Evolutionary conservation across 768 basidiomycete genomes (phyloP).

Genomic region (Asterophora lycoperdoides): DNA sequence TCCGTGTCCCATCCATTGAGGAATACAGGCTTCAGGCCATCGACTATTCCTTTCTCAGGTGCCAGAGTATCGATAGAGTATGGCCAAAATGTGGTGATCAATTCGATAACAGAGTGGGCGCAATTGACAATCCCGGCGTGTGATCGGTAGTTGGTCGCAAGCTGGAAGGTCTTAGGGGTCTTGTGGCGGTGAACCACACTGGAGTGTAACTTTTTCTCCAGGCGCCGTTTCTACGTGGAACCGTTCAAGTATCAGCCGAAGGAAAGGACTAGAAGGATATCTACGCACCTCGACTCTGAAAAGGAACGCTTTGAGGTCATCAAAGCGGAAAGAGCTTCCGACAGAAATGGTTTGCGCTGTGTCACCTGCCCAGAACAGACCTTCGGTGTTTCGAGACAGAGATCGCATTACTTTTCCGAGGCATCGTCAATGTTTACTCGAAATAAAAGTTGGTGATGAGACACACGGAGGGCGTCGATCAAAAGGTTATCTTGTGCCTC

Average conservation of each 20-base stretch:
- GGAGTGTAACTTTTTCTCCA: conserved; percentile 8
- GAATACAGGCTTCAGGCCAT: conserved; percentile 56
- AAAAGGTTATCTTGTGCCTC: conserved; percentile 72
- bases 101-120: conserved; percentile 59
- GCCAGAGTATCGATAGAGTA: conserved; percentile 56
- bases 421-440: background rate
- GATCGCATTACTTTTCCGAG: conserved; percentile 48
- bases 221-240: conserved; percentile 7
- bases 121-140: conserved; percentile 74
- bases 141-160: conserved; percentile 64
- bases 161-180: conserved; percentile 42
- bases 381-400: conserved; percentile 60
- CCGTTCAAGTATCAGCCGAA: background rate
- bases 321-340: conserved; percentile 68
- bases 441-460: background rate
- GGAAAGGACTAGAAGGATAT: background rate
- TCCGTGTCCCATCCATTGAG: conserved; percentile 44
- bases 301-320: conserved; percentile 66
- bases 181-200: background rate
- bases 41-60: conserved; percentile 51
- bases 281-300: conserved; percentile 53
- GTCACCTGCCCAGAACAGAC: conserved; percentile 77
- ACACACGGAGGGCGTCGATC: conserved; percentile 55
- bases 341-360: conserved; percentile 75
- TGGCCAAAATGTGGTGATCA: conserved; percentile 60